Conservation (phyloP, 805 yeast genomes). For the Metschnikowia noctiluminum region DNA sequence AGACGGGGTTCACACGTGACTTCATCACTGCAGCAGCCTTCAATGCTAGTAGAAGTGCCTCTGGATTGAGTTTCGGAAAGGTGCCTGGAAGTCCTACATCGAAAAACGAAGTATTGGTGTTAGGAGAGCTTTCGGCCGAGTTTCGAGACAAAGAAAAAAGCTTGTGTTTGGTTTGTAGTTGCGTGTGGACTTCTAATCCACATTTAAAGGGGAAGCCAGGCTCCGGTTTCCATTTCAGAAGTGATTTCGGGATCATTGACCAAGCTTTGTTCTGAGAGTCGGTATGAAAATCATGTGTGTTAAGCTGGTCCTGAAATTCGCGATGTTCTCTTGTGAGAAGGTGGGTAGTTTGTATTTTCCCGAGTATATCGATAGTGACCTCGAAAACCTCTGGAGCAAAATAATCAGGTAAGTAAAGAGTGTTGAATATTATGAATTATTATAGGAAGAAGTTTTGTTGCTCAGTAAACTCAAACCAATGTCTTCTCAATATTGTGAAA, state of each 20-base stretch:
- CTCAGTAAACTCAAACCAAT: too few species aligned
- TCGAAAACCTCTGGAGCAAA: too few species aligned
- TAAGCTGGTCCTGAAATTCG: too few species aligned
- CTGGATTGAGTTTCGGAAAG: slow-evolving; percentile 75
- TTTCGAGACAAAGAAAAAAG: slow-evolving; percentile 62
- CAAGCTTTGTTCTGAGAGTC: background rate
- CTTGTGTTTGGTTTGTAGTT: slow-evolving; percentile 68
- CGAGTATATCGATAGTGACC: too few species aligned
- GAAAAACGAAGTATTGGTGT: slow-evolving; percentile 67
- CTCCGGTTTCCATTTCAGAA: slow-evolving; percentile 16
- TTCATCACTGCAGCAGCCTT: slow-evolving; percentile 70
- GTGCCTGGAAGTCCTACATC: slow-evolving; percentile 92
- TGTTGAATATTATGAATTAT: too few species aligned
- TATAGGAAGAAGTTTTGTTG: too few species aligned
- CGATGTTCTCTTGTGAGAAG: too few species aligned
- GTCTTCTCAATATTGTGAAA: too few species aligned
- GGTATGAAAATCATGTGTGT: too few species aligned
- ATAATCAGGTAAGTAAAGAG: too few species aligned
- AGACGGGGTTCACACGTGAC: slow-evolving; percentile 50
- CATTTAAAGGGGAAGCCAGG: slow-evolving; percentile 51
- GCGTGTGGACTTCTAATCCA: slow-evolving; percentile 94
- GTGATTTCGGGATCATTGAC: slow-evolving; percentile 14
- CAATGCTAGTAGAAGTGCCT: slow-evolving; percentile 67
- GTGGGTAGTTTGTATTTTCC: too few species aligned
- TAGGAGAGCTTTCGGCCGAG: slow-evolving; percentile 44